These are phyloP conservation scores for Hyparrhenia diplandra DNA, from an alignment of 176 grass and related monocot species.

Conservation along the genomic window DNA sequence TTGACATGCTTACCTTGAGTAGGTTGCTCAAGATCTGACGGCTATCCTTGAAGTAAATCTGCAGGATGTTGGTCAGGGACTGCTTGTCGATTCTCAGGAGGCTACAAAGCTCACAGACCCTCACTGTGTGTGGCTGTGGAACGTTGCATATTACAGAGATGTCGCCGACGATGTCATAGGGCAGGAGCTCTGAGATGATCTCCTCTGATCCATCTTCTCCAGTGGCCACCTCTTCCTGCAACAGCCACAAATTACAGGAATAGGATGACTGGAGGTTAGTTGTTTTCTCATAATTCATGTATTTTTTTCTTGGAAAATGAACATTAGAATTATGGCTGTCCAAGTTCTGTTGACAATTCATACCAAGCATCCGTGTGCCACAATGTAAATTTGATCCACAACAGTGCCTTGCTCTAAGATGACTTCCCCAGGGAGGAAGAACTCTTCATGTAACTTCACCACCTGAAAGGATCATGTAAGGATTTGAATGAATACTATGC, in stretches of 20 bases:
- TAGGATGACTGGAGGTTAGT: background rate
- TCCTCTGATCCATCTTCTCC: slow-evolving; percentile 50
- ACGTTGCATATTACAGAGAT: slow-evolving; percentile 68
- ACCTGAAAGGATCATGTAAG: slow-evolving; percentile 44
- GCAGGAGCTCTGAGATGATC: slow-evolving; percentile 53
- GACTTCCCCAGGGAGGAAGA: slow-evolving; percentile 50
- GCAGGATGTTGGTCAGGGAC: slow-evolving; percentile 58
- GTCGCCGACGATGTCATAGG: slow-evolving; percentile 65
- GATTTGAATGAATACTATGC: background rate
- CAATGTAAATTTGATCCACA: slow-evolving; percentile 54
- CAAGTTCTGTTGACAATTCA: background rate
- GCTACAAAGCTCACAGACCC: slow-evolving; percentile 69
- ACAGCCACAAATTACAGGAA: background rate
- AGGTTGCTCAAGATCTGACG: slow-evolving; percentile 73
- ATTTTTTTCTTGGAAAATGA: background rate
- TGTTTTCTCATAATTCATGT: background rate
- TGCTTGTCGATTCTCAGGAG: slow-evolving; percentile 86
- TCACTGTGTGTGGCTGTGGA: slow-evolving; percentile 61
- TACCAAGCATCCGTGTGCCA: slow-evolving; percentile 82
- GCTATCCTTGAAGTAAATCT: slow-evolving; percentile 80
- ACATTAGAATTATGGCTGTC: no score
- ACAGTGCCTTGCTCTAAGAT: slow-evolving; percentile 52
- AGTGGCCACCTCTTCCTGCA: slow-evolving; percentile 49
- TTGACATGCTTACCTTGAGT: slow-evolving; percentile 45
- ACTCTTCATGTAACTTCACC: slow-evolving; percentile 51